These are phyloP conservation scores for Parasitella parasitica DNA, from an alignment of 371 early-diverging fungal genomes.

Conservation along the genomic window DNA sequence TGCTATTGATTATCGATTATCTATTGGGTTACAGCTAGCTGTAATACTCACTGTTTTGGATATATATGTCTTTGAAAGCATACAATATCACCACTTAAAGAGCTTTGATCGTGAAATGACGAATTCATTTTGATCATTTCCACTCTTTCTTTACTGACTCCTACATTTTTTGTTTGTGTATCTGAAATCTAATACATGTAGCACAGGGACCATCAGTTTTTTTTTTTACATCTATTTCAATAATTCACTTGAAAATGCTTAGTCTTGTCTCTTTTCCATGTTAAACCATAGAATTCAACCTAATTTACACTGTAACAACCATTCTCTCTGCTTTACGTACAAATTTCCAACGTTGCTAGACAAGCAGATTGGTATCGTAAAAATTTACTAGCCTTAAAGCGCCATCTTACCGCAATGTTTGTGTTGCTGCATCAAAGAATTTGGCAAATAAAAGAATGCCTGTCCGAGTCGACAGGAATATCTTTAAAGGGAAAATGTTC, in stretches of 20 bases:
- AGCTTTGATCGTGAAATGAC: conserved; percentile 50
- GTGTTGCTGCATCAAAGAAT: conserved; percentile 16
- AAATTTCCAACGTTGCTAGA: conserved; percentile 56
- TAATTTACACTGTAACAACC: conserved; percentile 59
- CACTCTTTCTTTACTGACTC: background rate
- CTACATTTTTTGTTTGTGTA: too few species aligned
- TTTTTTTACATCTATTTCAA: too few species aligned
- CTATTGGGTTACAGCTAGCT: background rate
- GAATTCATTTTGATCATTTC: background rate
- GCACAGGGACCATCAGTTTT: background rate
- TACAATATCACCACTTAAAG: conserved; percentile 85
- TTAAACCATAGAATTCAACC: conserved; percentile 45
- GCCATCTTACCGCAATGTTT: conserved; percentile 17
- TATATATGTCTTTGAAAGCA: conserved; percentile 64
- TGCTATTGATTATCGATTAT: too few species aligned
- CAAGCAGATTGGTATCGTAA: background rate
- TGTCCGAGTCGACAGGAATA: background rate
- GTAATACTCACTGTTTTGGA: conserved; percentile 39
- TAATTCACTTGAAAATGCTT: conserved; percentile 40
- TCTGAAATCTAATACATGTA: background rate
- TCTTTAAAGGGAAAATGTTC: conserved; percentile 3
- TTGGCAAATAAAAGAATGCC: conserved; percentile 22
- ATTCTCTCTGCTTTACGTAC: conserved; percentile 48
- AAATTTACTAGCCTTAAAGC: background rate
- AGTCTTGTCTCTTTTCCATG: background rate